These are phyloP conservation scores for Dacryopinax primogenitus DNA, from an alignment of 768 basidiomycete genomes.

Conservation along the genomic window DNA sequence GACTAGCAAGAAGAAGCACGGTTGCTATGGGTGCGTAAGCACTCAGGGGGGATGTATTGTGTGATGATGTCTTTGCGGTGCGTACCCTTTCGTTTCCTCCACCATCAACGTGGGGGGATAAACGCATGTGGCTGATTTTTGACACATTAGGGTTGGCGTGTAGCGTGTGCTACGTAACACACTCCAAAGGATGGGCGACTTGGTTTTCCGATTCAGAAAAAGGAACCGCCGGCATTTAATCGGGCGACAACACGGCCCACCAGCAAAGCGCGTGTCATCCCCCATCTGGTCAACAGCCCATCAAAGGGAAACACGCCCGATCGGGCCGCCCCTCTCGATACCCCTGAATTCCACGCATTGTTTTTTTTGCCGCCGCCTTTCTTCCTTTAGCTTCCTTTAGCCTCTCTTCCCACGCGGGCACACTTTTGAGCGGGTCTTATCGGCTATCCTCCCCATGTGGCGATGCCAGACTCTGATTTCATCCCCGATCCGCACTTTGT, in stretches of 20 bases:
- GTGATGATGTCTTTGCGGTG: neutral
- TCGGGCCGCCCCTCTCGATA: neutral
- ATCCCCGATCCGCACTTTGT: neutral
- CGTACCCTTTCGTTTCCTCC: neutral
- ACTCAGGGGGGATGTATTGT: neutral
- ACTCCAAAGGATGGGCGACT: neutral
- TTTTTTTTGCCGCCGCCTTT: neutral
- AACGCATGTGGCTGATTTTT: slow-evolving; percentile 1
- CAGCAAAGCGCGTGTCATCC: neutral
- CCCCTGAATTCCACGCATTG: neutral
- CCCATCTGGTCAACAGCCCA: too few species aligned
- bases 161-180: neutral
- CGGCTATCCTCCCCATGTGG: neutral
- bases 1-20: neutral
- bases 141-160: neutral
- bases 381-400: slow-evolving; percentile 10
- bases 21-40: neutral
- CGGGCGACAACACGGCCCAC: neutral
- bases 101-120: neutral
- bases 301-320: neutral
- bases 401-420: slow-evolving; percentile 4
- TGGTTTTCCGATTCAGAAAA: neutral
- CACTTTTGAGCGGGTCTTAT: neutral
- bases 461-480: neutral
- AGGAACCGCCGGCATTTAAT: slow-evolving; percentile 3